These are phyloP conservation scores for Sicyos edulis DNA, from an alignment of 306 rosid species.

Conservation along the genomic window DNA sequence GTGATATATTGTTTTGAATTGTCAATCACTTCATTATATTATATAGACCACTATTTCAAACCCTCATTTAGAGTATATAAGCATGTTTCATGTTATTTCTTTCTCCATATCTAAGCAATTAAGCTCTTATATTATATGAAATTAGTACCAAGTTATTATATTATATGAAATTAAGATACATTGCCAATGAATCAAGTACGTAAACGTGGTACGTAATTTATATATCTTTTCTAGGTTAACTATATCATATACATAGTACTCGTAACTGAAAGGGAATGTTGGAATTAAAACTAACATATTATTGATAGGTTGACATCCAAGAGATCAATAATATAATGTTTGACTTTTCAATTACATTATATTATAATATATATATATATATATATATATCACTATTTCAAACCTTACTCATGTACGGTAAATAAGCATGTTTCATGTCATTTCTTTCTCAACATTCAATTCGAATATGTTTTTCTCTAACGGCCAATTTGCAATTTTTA, in stretches of 20 bases:
- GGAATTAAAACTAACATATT: not conserved
- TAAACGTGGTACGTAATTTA: not conserved
- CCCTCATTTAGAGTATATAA: not conserved
- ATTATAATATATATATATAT: not conserved
- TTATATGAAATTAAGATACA: no score
- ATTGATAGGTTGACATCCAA: not conserved
- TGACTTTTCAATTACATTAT: not conserved
- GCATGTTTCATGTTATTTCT: not conserved
- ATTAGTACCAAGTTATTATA: not conserved
- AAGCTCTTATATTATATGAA: not conserved
- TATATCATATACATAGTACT: not conserved
- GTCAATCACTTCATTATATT: not conserved
- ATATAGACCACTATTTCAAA: not conserved
- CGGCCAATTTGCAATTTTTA: not conserved
- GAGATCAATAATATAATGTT: not conserved
- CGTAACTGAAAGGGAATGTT: not conserved
- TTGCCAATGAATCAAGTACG: not conserved
- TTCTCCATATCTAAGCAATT: not conserved
- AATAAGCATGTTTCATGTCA: conserved; percentile 7
- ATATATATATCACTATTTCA: conserved; percentile 4
- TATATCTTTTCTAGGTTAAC: not conserved
- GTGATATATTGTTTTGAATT: no score
- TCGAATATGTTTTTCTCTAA: not conserved
- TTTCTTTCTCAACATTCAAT: not conserved
- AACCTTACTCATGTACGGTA: not conserved